These are phyloP conservation scores for Xylaria sp. DNA, from an alignment of 2,329 filamentous ascomycete species.

Conservation along the genomic window DNA sequence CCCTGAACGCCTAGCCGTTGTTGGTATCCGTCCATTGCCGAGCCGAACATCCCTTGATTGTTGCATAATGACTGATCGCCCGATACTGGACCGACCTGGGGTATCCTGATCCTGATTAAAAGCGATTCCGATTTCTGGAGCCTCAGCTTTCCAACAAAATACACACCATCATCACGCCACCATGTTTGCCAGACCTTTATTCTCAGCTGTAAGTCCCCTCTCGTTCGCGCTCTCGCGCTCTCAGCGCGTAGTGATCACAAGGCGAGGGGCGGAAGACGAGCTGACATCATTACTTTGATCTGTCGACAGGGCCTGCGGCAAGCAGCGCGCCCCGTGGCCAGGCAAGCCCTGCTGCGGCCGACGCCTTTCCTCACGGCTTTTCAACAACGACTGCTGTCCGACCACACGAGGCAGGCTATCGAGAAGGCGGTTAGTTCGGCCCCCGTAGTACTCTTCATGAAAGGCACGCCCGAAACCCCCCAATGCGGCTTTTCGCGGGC, in stretches of 20 bases:
- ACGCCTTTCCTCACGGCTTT: constrained; percentile 41
- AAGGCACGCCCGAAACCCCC: constrained; percentile 93
- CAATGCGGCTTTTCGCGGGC: constrained; percentile 97
- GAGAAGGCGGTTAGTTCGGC: constrained; percentile 87
- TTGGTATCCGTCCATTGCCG: not conserved
- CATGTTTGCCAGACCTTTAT: constrained; percentile 37
- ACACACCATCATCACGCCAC: constrained; percentile 25
- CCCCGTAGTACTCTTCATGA: constrained; percentile 98
- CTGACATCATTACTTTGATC: not conserved
- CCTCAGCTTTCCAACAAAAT: constrained; percentile 9
- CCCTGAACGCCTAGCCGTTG: not conserved
- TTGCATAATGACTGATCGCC: not conserved
- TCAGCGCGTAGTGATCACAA: too few relatives aligned
- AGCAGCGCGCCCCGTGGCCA: constrained; percentile 46
- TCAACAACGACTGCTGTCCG: constrained; percentile 75
- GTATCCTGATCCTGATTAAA: constrained; percentile 16
- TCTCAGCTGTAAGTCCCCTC: constrained; percentile 34
- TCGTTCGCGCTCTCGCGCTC: not conserved
- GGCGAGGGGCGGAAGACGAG: not conserved
- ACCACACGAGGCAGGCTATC: constrained; percentile 80
- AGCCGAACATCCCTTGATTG: constrained; percentile 3
- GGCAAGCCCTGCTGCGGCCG: constrained; percentile 32
- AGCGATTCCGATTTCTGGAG: not conserved
- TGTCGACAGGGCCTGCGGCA: constrained; percentile 51
- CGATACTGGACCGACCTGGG: not conserved